These are phyloP conservation scores for Aquilaria agallochum DNA, from an alignment of 441 rosid genomes.

Conservation along the genomic window DNA sequence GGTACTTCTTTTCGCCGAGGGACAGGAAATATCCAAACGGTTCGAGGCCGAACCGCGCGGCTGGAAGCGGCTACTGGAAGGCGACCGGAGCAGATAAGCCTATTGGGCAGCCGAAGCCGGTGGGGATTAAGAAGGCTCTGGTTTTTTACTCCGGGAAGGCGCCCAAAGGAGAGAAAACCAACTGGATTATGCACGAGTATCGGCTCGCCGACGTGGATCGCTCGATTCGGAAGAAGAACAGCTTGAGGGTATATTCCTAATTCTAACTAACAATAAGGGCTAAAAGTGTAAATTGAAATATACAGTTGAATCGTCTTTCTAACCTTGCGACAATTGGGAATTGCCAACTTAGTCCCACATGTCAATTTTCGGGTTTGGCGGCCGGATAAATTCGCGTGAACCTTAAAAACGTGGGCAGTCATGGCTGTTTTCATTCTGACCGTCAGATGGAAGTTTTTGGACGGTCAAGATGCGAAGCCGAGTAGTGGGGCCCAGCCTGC, in stretches of 20 bases:
- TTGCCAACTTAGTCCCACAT: background rate
- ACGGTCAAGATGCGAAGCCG: too few relatives aligned
- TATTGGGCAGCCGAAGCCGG: constrained; percentile 67
- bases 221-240: constrained; percentile 69
- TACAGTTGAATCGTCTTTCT: background rate
- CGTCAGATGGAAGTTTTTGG: too few relatives aligned
- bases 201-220: constrained; percentile 86
- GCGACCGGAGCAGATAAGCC: constrained; percentile 97
- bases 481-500: too few relatives aligned
- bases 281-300: constrained; percentile 4
- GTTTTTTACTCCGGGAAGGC: constrained; percentile 87
- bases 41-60: constrained; percentile 84
- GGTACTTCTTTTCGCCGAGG: constrained; percentile 88
- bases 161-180: constrained; percentile 77
- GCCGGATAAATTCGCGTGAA: constrained; percentile 1
- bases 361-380: constrained; percentile 3
- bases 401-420: background rate
- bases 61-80: constrained; percentile 91
- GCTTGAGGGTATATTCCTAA: constrained; percentile 48
- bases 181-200: constrained; percentile 98
- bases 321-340: background rate
- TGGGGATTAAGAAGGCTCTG: constrained; percentile 80
- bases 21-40: constrained; percentile 91
- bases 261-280: background rate
- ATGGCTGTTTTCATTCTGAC: background rate